phyloP scores from a whole-genome alignment of 1,139 yeast species.

The Yamadazyma diospyri region DNA sequence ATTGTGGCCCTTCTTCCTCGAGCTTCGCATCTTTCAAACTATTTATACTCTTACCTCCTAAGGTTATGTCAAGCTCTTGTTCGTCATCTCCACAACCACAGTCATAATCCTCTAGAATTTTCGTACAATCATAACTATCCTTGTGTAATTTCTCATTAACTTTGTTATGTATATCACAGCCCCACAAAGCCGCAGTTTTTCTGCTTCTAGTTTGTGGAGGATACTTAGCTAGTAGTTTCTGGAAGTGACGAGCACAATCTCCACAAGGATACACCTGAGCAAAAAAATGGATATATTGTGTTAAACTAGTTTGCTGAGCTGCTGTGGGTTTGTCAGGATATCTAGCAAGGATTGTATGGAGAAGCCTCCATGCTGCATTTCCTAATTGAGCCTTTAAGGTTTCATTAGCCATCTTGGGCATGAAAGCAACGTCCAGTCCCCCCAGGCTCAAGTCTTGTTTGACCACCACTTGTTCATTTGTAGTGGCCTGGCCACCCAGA shows the following conservation, averaged over 20 bases:
- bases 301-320: constrained; percentile 60
- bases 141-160: constrained; percentile 76
- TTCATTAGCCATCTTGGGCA: constrained; percentile 79
- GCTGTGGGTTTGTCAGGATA: constrained; percentile 78
- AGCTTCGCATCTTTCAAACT: constrained; percentile 41
- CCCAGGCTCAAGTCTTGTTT: neutral
- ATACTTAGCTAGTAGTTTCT: constrained; percentile 55
- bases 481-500: neutral
- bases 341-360: constrained; percentile 88
- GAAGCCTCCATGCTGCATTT: constrained; percentile 79
- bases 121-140: constrained; percentile 75
- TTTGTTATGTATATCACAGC: constrained; percentile 87
- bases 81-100: constrained; percentile 92
- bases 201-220: constrained; percentile 86
- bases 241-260: constrained; percentile 93
- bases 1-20: constrained; percentile 41
- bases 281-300: constrained; percentile 51
- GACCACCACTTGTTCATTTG: neutral
- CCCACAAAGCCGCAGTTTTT: constrained; percentile 90
- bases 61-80: constrained; percentile 36
- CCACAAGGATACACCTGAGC: constrained; percentile 90
- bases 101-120: constrained; percentile 82
- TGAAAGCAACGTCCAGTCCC: constrained; percentile 41
- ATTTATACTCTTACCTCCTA: constrained; percentile 34
- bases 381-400: constrained; percentile 72